Percentiles rank a stretch among this genome's conserved stretches.
phyloP scores from a whole-genome alignment of 2,329 filamentous ascomycete genomes.

The Beauveria medogensis region DNA sequence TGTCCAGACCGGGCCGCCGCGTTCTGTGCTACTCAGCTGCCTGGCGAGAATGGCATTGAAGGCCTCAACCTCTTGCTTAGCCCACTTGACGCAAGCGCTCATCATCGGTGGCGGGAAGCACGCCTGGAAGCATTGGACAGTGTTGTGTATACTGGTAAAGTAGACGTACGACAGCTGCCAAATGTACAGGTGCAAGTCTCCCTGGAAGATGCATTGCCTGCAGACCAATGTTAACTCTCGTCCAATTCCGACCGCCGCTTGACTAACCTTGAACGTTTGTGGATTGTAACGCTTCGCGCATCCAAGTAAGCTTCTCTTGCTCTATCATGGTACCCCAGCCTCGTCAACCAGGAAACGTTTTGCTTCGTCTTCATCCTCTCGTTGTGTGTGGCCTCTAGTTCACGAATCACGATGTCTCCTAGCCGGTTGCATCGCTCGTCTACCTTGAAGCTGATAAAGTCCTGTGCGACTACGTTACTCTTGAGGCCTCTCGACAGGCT shows the following conservation, averaged over 20 bases:
- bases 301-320: conserved; percentile 81
- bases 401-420: conserved; percentile 66
- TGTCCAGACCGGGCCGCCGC: conserved; percentile 66
- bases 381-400: conserved; percentile 69
- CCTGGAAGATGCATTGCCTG: conserved; percentile 91
- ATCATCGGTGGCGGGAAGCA: conserved; percentile 84
- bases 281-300: conserved; percentile 69
- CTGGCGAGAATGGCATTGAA: conserved; percentile 79
- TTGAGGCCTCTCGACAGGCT: conserved; percentile 71
- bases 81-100: conserved; percentile 95
- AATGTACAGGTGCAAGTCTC: conserved; percentile 85
- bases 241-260: background rate
- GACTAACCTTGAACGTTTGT: conserved; percentile 69
- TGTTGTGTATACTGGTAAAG: conserved; percentile 90
- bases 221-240: background rate
- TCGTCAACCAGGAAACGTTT: conserved; percentile 75
- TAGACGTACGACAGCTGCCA: conserved; percentile 94
- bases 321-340: conserved; percentile 82
- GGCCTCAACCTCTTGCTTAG: conserved; percentile 86
- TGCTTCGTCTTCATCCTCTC: conserved; percentile 70
- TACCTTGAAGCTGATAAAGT: conserved; percentile 86
- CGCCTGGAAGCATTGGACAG: conserved; percentile 76
- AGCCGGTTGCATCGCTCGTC: conserved; percentile 75
- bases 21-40: conserved; percentile 80
- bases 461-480: conserved; percentile 78